Evolutionary conservation across 83 land plant genomes (phyloP).

Genomic region (Thuja plicata): DNA sequence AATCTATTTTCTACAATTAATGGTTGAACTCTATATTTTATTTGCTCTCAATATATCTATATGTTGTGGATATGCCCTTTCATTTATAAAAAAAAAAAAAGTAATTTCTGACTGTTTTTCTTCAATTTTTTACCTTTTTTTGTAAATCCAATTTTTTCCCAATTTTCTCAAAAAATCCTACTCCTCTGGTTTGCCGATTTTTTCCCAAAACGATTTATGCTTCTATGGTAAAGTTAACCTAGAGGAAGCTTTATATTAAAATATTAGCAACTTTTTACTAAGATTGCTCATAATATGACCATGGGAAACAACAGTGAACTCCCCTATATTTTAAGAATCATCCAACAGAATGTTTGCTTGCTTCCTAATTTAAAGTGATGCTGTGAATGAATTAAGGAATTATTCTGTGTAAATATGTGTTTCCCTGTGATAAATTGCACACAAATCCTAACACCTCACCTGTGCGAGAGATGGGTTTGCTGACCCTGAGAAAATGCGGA

Average conservation of each 20-base stretch:
- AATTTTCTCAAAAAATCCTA: too few species aligned
- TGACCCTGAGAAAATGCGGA: constrained; percentile 79
- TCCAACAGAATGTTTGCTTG: neutral
- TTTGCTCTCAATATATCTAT: too few species aligned
- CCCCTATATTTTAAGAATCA: neutral
- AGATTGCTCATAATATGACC: neutral
- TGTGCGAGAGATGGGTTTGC: constrained; percentile 75
- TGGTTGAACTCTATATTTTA: too few species aligned
- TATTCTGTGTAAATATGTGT: neutral
- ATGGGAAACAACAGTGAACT: neutral
- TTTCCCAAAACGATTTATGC: too few species aligned
- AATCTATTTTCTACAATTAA: too few species aligned
- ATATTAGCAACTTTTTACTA: neutral
- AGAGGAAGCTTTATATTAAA: neutral
- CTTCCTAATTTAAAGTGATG: neutral
- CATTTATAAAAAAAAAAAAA: too few species aligned
- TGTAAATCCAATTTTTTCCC: too few species aligned
- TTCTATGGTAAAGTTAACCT: too few species aligned
- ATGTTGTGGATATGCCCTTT: too few species aligned
- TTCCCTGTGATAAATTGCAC: neutral
- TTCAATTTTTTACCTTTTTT: too few species aligned
- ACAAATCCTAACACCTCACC: constrained; percentile 32
- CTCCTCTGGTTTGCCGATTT: too few species aligned
- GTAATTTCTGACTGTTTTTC: too few species aligned
- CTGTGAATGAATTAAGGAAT: neutral